Evolutionary conservation across 176 grass and related monocot species (phyloP), one percentile per base, ranked within the genome.

Genomic region (Neostapfia colusana): DNA sequence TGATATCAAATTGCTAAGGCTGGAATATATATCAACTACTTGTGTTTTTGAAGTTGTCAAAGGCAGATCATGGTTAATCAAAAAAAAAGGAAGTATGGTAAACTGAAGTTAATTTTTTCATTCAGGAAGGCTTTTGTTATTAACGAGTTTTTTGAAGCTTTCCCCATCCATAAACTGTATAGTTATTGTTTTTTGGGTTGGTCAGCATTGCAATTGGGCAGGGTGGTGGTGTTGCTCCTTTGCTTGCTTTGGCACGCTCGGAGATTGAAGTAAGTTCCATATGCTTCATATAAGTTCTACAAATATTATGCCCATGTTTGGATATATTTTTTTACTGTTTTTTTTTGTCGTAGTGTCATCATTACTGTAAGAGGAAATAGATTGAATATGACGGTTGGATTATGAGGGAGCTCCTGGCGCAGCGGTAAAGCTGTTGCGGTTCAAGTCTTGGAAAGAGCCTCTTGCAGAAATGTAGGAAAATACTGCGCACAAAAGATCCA

Each of bases 181-280:
- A 26, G 44, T 62, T 35, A 64, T 56, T 56, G 37, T 62, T 72
- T 11, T 75, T 92, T 91, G 50, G 65, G 42, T 23, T 85, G 73
- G 27, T 60, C 61, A 99, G 96, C 85, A 99, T 99, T 77, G 96
- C 96, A 84, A 95, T 99, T 87, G 96, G 96, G 70, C 87, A 89
- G 75, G 92, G 92, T 81, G 96, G 96, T 58, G 96, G 96, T 28
- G 88, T 99, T 72, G 85, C 82, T 80, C 96, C 96, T 69, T 81
- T 99, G 89, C 89, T 99, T 66, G 89, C 85, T 50, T 79, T 99
- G 82, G 96, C 96, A 85, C 85, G 79, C 18, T 99, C 96, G 43
- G 89, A 99, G 70, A 82, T 81, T 76, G 96, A 95, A 92, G 96
- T 95, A 92, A 90, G 92, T 92, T 59, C 12, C 65, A 26, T 67